Conservation (phyloP, 2,329 filamentous ascomycete genomes). For the Tolypocladium inflatum region DNA sequence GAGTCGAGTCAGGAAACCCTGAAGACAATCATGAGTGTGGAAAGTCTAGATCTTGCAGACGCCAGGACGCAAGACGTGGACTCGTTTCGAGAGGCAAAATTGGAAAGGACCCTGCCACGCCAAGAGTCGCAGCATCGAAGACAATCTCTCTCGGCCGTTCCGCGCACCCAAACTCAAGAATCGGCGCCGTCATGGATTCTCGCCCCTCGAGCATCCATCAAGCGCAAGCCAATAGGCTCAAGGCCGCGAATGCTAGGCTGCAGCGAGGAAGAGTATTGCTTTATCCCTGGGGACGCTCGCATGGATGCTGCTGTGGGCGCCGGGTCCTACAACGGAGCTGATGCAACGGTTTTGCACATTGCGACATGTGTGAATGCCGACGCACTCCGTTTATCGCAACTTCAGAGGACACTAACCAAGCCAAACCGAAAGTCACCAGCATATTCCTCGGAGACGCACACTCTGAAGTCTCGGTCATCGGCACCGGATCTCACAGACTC, state of each 20-base stretch:
- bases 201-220: slow-evolving; percentile 3
- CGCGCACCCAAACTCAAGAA: background rate
- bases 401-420: background rate
- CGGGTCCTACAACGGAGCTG: background rate
- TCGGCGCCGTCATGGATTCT: background rate
- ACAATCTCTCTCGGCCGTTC: background rate
- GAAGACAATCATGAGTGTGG: slow-evolving; percentile 41
- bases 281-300: background rate
- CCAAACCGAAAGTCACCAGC: background rate
- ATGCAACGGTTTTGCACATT: background rate
- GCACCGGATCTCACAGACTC: slow-evolving; percentile 15
- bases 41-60: slow-evolving; percentile 23
- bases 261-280: background rate
- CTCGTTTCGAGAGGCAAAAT: background rate
- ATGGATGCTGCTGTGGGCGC: no score
- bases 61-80: background rate
- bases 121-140: slow-evolving; percentile 1
- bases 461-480: slow-evolving; percentile 8
- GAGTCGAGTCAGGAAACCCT: slow-evolving; percentile 37
- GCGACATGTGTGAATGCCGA: background rate
- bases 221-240: background rate
- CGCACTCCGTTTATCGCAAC: no score
- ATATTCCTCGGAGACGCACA: background rate
- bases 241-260: background rate
- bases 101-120: background rate